phyloP scores from a whole-genome alignment of 2,329 filamentous ascomycete genomes.

The Colletotrichum eremochloae region DNA sequence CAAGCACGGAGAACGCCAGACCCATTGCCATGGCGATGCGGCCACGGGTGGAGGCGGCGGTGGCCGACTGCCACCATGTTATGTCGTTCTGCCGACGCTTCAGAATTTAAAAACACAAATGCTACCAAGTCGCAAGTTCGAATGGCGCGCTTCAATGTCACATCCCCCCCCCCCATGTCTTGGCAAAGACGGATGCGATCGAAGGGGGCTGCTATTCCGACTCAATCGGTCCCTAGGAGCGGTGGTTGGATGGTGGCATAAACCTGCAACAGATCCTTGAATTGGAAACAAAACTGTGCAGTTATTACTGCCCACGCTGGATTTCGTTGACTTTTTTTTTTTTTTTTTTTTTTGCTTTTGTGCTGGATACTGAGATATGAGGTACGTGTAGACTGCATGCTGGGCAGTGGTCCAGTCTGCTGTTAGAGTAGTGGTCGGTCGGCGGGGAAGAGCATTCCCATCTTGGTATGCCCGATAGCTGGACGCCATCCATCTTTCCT shows the following conservation, averaged over 20 bases:
- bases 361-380: slow-evolving; percentile 3
- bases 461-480: background rate
- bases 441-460: background rate
- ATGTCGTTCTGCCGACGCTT: background rate
- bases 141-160: slow-evolving; percentile 4
- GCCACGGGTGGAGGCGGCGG: background rate
- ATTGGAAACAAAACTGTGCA: slow-evolving; percentile 40
- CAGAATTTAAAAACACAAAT: slow-evolving; percentile 1
- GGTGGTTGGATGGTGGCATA: slow-evolving; percentile 14
- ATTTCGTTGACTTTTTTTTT: slow-evolving; percentile 29
- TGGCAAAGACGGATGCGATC: slow-evolving; percentile 16
- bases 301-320: slow-evolving; percentile 31
- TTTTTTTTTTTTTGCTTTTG: background rate
- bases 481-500: background rate
- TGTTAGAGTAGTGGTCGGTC: slow-evolving; percentile 3
- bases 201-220: slow-evolving; percentile 23
- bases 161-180: background rate
- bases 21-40: slow-evolving; percentile 7
- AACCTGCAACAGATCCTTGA: slow-evolving; percentile 41
- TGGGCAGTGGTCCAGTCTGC: background rate
- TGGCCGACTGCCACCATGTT: slow-evolving; percentile 10
- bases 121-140: background rate
- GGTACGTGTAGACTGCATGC: background rate
- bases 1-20: background rate
- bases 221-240: background rate